phyloP scores from a whole-genome alignment of 2,329 filamentous ascomycete species.

The Penicillium janthinellum region DNA sequence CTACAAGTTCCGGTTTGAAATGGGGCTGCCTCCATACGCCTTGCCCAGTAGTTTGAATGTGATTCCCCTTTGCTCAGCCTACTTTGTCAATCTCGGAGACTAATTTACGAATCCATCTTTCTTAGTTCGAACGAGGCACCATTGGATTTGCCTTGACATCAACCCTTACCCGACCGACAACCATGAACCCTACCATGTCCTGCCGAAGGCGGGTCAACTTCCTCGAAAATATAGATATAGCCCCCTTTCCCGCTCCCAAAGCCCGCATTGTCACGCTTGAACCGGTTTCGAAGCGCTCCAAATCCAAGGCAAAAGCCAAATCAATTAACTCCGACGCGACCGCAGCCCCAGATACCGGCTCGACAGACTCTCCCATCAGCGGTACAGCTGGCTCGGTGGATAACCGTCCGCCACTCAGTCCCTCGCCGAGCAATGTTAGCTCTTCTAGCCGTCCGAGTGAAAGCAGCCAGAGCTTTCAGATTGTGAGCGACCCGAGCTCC shows the following conservation, averaged over 20 bases:
- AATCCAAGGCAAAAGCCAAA: constrained; percentile 58
- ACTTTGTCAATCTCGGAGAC: background rate
- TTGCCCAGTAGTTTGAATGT: constrained; percentile 91
- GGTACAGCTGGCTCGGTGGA: constrained; percentile 33
- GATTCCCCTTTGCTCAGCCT: constrained; percentile 42
- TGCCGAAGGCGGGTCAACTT: constrained; percentile 81
- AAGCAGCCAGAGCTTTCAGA: constrained; percentile 62
- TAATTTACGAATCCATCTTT: constrained; percentile 4
- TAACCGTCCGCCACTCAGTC: constrained; percentile 47
- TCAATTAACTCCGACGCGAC: constrained; percentile 42
- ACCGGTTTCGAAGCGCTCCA: constrained; percentile 72
- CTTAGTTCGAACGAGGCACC: constrained; percentile 88
- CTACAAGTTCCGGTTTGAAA: constrained; percentile 67
- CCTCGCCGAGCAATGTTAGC: constrained; percentile 67
- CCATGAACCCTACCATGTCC: constrained; percentile 76
- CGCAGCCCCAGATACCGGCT: constrained; percentile 47
- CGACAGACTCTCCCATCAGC: constrained; percentile 49
- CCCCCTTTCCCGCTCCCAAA: constrained; percentile 70
- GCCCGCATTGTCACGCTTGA: constrained; percentile 84
- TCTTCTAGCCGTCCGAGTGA: constrained; percentile 70
- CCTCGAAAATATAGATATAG: constrained; percentile 82
- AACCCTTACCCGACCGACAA: constrained; percentile 83
- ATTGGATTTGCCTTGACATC: constrained; percentile 90
- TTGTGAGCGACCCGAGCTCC: constrained; percentile 49
- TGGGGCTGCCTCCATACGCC: constrained; percentile 61